Evolutionary conservation across 345 rosid genomes (phyloP).

Genomic region (Populus deltoides): DNA sequence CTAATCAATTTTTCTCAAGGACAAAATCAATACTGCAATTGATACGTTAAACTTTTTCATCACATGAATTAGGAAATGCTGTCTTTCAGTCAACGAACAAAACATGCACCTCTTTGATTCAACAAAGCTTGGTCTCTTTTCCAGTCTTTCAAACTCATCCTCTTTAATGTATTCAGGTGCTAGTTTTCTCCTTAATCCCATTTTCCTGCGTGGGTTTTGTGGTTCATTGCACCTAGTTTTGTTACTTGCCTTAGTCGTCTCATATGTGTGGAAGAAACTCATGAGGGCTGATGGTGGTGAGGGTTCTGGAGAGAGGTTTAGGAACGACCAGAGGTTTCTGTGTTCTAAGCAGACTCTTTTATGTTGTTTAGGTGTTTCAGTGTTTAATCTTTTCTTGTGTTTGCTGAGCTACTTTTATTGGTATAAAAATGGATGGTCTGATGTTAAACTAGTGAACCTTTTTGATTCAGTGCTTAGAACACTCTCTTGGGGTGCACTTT

Average conservation of each 20-base stretch:
- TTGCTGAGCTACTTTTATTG: conserved; percentile 58
- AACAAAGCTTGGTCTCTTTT: background rate
- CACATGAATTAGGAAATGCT: too few species aligned
- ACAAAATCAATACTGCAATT: too few species aligned
- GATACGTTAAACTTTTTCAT: too few species aligned
- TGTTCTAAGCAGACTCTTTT: conserved; percentile 44
- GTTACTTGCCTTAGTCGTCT: conserved; percentile 22
- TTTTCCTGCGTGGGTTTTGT: conserved; percentile 35
- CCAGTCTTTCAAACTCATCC: conserved; percentile 4
- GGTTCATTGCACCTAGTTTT: conserved; percentile 30
- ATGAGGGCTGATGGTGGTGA: background rate
- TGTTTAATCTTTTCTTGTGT: conserved; percentile 47
- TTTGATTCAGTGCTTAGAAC: conserved; percentile 55
- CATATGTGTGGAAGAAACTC: conserved; percentile 7
- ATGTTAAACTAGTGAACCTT: conserved; percentile 43
- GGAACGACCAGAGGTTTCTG: conserved; percentile 11
- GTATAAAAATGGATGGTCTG: conserved; percentile 61
- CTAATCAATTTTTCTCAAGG: too few species aligned
- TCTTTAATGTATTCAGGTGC: conserved; percentile 13
- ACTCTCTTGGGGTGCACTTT: conserved; percentile 60
- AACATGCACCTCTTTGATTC: conserved; percentile 18
- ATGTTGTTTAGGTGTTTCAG: conserved; percentile 50
- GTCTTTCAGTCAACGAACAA: too few species aligned
- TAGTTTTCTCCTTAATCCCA: conserved; percentile 29
- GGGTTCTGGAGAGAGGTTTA: conserved; percentile 1